Percentiles rank a stretch among this genome's conserved stretches.
Evolutionary conservation across 306 rosid species (phyloP).

Genomic region (Neltuma alba): DNA sequence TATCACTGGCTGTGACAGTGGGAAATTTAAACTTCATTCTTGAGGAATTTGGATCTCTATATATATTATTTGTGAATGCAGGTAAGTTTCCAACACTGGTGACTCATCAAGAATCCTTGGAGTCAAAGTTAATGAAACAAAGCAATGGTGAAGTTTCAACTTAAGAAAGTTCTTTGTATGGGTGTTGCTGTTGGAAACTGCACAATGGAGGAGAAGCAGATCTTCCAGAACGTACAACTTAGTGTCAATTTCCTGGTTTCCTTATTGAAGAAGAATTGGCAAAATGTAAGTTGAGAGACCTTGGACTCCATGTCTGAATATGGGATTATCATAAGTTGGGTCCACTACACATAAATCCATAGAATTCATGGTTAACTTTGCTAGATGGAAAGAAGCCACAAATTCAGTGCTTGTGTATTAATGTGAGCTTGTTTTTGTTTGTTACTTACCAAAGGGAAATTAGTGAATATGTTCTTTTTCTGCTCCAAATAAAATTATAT

Average conservation of each 20-base stretch:
- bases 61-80: conserved; percentile 12
- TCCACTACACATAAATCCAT: background rate
- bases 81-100: conserved; percentile 73
- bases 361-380: background rate
- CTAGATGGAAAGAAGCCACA: too few relatives aligned
- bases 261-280: conserved; percentile 70
- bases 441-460: background rate
- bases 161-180: conserved; percentile 74
- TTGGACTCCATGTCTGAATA: background rate
- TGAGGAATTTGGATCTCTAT: background rate
- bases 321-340: background rate
- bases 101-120: conserved; percentile 68
- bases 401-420: background rate
- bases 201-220: conserved; percentile 73
- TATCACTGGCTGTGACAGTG: background rate
- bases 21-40: background rate
- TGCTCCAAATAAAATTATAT: background rate
- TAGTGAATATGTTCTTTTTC: background rate
- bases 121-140: conserved; percentile 67
- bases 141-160: conserved; percentile 67
- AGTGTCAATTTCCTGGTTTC: conserved; percentile 73
- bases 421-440: background rate
- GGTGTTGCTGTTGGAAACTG: conserved; percentile 73
- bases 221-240: conserved; percentile 70
- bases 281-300: conserved; percentile 53